Base-by-base conservation (phyloP, 352 stramenopile genomes). In the Globisporangium middletonii region DNA sequence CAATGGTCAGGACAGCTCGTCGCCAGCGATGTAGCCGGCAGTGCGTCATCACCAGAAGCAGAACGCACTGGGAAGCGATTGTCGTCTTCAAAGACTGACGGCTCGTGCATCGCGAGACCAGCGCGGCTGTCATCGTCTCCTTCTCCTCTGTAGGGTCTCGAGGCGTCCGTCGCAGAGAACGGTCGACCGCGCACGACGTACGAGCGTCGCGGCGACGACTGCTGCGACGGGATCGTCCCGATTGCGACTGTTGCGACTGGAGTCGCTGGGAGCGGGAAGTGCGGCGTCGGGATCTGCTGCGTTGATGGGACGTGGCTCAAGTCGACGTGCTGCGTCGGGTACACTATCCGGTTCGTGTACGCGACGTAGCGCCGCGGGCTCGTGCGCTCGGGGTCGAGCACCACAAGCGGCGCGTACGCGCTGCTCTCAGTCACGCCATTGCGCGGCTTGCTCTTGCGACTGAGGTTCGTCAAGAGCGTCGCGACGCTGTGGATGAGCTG, bases 401-500 rank as follows among this genome's bases (percentile, higher is more conserved):
- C 45, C n/a, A 59, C 67, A 50, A 49, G 27, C 1, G 33, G 33
- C 33, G 55, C 7, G 12, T 68, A 19, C 55, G 37, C 41, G 50
- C 48, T 30, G 53, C 45, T 27, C 43, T 65, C 44, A 26, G 53
- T 52, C n/a, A 50, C 35, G 2, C 53, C 48, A 3, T 68, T 43
- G 0, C 57, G 57, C 3, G 38, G 30, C 41, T 69, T 79, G 43
- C 61, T 57, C 53, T 74, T 73, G 33, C 62, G 61, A 45, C 63
- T 83, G 43, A 88, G 53, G 50, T 58, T 83, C 1, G 68, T 71
- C 16, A 88, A 49, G 44, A 88, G 70, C 27, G 74, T 77, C 18
- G 75, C 68, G 4, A 85, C 72, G 13, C 62, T 69, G 42, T 82
- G 64, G 18, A 89, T 83, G 13, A 89, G 63, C 79, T 87, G 33